Percentiles rank a stretch among this genome's conserved stretches.
Conservation (phyloP, 768 basidiomycete genomes). For the Tricholoma furcatifolium region DNA sequence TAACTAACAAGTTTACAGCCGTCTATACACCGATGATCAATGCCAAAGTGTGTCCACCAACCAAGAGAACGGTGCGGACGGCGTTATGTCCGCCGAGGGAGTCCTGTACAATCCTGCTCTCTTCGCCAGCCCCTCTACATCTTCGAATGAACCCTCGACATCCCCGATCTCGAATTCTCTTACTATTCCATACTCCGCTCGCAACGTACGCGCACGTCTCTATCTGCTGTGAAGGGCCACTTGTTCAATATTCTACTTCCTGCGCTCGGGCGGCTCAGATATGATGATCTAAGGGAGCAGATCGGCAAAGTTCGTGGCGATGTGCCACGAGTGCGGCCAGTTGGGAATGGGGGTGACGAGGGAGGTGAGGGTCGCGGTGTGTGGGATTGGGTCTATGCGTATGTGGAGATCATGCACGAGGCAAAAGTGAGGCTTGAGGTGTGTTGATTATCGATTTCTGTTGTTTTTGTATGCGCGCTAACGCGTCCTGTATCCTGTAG, state of each 20-base stretch:
- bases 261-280: slow-evolving; percentile 53
- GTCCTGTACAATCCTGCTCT: slow-evolving; percentile 90
- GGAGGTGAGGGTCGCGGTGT: slow-evolving; percentile 36
- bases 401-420: slow-evolving; percentile 54
- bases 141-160: background rate
- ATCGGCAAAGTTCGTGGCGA: slow-evolving; percentile 50
- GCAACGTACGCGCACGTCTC: slow-evolving; percentile 63
- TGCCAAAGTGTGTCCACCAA: slow-evolving; percentile 57
- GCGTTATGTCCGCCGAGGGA: slow-evolving; percentile 94
- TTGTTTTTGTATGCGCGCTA: slow-evolving; percentile 4
- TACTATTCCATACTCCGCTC: slow-evolving; percentile 79
- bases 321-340: background rate
- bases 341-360: background rate
- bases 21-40: slow-evolving; percentile 99
- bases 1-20: slow-evolving; percentile 34
- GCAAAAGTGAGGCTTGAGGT: slow-evolving; percentile 57
- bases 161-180: slow-evolving; percentile 65
- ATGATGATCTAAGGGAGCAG: slow-evolving; percentile 64
- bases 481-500: slow-evolving; percentile 24
- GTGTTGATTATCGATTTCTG: slow-evolving; percentile 6
- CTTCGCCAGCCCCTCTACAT: slow-evolving; percentile 46
- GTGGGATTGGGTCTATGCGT: slow-evolving; percentile 46
- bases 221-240: slow-evolving; percentile 82
- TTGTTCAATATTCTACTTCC: slow-evolving; percentile 91
- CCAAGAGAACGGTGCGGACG: slow-evolving; percentile 84